Conservation (phyloP, 2,329 filamentous ascomycete genomes). For the Botrytis deweyae region DNA sequence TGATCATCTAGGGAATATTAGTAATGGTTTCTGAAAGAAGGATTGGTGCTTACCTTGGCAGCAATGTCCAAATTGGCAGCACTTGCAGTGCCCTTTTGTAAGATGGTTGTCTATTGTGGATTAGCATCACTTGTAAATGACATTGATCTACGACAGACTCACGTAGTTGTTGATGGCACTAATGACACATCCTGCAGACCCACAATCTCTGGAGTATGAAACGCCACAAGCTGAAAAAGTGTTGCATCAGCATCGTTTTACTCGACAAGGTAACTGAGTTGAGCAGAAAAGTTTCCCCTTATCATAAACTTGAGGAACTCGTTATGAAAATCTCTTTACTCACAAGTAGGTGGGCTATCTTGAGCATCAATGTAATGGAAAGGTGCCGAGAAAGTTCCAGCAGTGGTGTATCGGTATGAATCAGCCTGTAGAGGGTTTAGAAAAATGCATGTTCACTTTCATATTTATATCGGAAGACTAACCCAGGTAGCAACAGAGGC, state of each 20-base stretch:
- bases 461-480: background rate
- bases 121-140: conserved; percentile 10
- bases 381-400: conserved; percentile 58
- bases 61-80: conserved; percentile 54
- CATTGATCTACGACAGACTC: background rate
- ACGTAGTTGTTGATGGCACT: conserved; percentile 41
- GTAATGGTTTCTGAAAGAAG: background rate
- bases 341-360: conserved; percentile 54
- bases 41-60: conserved; percentile 47
- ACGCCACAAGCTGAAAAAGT: conserved; percentile 49
- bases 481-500: conserved; percentile 63
- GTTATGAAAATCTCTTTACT: background rate
- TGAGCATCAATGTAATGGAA: conserved; percentile 71
- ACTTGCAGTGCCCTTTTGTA: conserved; percentile 40
- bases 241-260: background rate
- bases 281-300: background rate
- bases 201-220: conserved; percentile 60
- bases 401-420: conserved; percentile 58
- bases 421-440: conserved; percentile 46
- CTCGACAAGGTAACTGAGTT: background rate
- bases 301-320: background rate
- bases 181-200: conserved; percentile 58
- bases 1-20: conserved; percentile 31
- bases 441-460: background rate
- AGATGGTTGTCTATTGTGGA: conserved; percentile 26